phyloP scores from a whole-genome alignment of 768 basidiomycete species.

The Pleurotus ostreatus region DNA sequence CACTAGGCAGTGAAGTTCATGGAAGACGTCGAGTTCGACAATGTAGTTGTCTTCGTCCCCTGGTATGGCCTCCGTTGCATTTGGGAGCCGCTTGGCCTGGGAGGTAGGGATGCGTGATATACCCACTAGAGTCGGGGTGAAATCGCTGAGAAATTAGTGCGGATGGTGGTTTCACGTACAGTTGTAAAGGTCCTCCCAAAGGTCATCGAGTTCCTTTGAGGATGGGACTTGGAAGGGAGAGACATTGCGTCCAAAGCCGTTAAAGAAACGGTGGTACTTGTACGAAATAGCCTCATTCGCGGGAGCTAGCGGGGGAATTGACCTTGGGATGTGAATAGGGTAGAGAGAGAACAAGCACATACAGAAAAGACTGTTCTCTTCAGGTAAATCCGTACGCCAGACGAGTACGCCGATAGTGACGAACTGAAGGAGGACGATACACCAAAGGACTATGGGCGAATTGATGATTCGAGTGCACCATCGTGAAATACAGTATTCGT shows the following conservation, averaged over 20 bases:
- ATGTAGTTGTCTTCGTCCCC: constrained; percentile 18
- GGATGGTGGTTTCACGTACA: not conserved
- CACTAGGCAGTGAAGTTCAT: too few species aligned
- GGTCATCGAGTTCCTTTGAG: not conserved
- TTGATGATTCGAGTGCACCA: too few species aligned
- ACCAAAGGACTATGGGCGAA: too few species aligned
- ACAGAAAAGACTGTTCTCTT: too few species aligned
- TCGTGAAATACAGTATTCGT: too few species aligned
- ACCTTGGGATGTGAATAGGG: too few species aligned
- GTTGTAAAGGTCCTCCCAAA: not conserved
- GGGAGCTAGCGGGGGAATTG: too few species aligned
- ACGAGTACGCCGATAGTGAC: too few species aligned
- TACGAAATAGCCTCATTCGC: too few species aligned
- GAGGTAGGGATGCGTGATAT: constrained; percentile 11
- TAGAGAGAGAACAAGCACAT: too few species aligned
- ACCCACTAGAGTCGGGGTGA: not conserved
- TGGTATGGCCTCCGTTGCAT: constrained; percentile 18
- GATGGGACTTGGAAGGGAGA: not conserved
- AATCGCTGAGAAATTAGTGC: not conserved
- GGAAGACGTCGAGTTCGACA: constrained; percentile 16
- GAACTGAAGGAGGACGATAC: too few species aligned
- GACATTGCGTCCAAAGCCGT: not conserved
- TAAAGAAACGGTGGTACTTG: not conserved
- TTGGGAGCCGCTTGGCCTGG: constrained; percentile 19
- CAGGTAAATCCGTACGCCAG: too few species aligned